phyloP scores from a whole-genome alignment of 371 early-diverging fungal species.

The Mortierella sp. region DNA sequence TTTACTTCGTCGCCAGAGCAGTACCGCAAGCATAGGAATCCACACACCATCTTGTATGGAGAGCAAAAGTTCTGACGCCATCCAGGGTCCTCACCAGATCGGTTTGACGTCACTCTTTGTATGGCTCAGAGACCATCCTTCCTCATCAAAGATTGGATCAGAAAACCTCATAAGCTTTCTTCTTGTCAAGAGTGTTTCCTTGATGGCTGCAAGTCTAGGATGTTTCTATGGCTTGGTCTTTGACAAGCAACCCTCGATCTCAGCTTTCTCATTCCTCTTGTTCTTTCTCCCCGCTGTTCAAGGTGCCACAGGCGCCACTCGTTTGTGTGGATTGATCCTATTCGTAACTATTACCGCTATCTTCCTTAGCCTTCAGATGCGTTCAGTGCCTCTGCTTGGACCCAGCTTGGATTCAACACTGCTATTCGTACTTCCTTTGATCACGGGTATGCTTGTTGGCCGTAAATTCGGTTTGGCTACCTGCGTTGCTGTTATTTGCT shows the following conservation, averaged over 20 bases:
- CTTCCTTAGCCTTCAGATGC: slow-evolving; percentile 33
- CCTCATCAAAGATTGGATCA: slow-evolving; percentile 47
- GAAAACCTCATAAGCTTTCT: slow-evolving; percentile 47
- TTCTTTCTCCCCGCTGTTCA: slow-evolving; percentile 50
- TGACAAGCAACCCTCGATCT: slow-evolving; percentile 28
- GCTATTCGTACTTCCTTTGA: slow-evolving; percentile 37
- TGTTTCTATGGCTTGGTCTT: slow-evolving; percentile 47
- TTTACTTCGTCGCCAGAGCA: slow-evolving; percentile 27
- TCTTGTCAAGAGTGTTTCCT: slow-evolving; percentile 45
- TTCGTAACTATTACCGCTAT: slow-evolving; percentile 23
- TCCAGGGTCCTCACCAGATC: slow-evolving; percentile 23
- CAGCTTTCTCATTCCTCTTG: slow-evolving; percentile 31
- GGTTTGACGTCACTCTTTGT: slow-evolving; percentile 31
- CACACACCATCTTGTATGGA: slow-evolving; percentile 3
- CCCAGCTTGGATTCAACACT: slow-evolving; percentile 45
- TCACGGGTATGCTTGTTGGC: slow-evolving; percentile 46
- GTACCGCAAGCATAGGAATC: slow-evolving; percentile 5
- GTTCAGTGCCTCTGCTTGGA: slow-evolving; percentile 34
- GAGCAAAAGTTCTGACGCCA: slow-evolving; percentile 10
- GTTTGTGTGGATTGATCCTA: slow-evolving; percentile 35
- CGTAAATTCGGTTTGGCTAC: slow-evolving; percentile 42
- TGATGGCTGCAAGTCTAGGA: slow-evolving; percentile 45
- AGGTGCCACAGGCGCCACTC: slow-evolving; percentile 42
- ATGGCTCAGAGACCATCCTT: slow-evolving; percentile 50
- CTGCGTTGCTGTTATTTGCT: slow-evolving; percentile 28